These are phyloP conservation scores for Phytopythium delawarense DNA, from an alignment of 352 stramenopile species.

Conservation along the genomic window DNA sequence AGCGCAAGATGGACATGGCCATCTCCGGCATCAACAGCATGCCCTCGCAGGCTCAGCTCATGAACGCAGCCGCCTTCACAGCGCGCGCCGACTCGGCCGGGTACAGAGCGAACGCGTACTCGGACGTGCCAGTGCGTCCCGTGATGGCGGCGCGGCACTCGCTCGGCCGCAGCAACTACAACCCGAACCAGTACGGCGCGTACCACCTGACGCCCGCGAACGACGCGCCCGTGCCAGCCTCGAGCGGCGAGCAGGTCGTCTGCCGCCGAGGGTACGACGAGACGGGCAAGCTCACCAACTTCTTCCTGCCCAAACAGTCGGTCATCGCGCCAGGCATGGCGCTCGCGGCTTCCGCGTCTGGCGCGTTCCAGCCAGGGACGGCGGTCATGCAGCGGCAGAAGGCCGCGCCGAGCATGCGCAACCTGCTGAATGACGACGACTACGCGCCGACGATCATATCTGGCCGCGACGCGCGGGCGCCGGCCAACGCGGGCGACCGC, in stretches of 20 bases:
- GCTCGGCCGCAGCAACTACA: constrained; percentile 54
- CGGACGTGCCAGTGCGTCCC: constrained; percentile 51
- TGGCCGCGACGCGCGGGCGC: neutral
- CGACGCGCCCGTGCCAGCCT: constrained; percentile 36
- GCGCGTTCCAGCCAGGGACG: constrained; percentile 7
- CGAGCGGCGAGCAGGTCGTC: constrained; percentile 20
- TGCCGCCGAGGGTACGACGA: constrained; percentile 70
- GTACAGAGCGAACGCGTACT: constrained; percentile 58
- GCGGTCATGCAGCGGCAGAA: constrained; percentile 23
- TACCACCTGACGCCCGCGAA: constrained; percentile 50
- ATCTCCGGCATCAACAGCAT: neutral
- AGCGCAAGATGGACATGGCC: constrained; percentile 37
- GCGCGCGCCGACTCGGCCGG: constrained; percentile 28
- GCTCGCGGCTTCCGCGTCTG: neutral
- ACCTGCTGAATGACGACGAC: constrained; percentile 35
- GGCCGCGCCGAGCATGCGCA: constrained; percentile 43
- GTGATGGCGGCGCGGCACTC: constrained; percentile 25
- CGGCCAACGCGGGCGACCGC: constrained; percentile 16
- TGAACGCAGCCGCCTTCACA: constrained; percentile 13
- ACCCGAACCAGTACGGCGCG: constrained; percentile 64
- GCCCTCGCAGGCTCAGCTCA: constrained; percentile 7
- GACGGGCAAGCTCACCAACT: constrained; percentile 74
- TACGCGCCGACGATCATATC: constrained; percentile 2
- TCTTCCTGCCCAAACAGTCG: constrained; percentile 56
- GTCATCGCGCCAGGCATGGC: neutral